Evolutionary conservation across 2,329 filamentous ascomycete genomes (phyloP).

Genomic region (Xylariomycetidae sp.): DNA sequence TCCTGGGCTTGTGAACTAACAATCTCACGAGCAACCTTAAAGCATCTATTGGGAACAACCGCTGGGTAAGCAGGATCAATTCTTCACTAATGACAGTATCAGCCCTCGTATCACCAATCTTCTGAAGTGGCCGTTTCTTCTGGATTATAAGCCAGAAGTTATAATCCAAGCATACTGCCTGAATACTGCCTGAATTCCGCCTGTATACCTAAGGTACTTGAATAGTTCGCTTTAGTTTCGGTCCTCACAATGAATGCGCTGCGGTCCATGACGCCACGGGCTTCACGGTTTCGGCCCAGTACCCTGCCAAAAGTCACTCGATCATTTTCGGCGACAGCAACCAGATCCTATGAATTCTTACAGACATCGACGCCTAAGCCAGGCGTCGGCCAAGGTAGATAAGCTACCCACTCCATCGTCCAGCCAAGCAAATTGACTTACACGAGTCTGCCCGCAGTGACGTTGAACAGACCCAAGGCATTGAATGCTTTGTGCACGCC

Average conservation of each 20-base stretch:
- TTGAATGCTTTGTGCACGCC: constrained; percentile 91
- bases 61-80: background rate
- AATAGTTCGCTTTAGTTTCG: constrained; percentile 7
- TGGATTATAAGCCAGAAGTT: too few species aligned
- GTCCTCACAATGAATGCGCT: constrained; percentile 44
- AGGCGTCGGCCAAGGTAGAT: constrained; percentile 82
- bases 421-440: constrained; percentile 4
- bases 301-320: constrained; percentile 53
- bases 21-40: too few species aligned
- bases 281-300: constrained; percentile 54
- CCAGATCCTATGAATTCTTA: constrained; percentile 69
- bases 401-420: constrained; percentile 3
- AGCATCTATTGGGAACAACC: constrained; percentile 1
- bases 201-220: too few species aligned
- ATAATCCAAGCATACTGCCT: too few species aligned
- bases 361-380: constrained; percentile 76
- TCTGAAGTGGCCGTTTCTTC: too few species aligned
- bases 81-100: too few species aligned
- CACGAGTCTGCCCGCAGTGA: constrained; percentile 53
- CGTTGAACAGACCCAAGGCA: constrained; percentile 88
- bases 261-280: constrained; percentile 56
- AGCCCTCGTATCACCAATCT: too few species aligned
- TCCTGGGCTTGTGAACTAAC: constrained; percentile 2
- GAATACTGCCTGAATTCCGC: background rate
- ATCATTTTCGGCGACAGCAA: constrained; percentile 43